Conservation (phyloP, 371 early-diverging fungal genomes). For the Mucor racemosus region DNA sequence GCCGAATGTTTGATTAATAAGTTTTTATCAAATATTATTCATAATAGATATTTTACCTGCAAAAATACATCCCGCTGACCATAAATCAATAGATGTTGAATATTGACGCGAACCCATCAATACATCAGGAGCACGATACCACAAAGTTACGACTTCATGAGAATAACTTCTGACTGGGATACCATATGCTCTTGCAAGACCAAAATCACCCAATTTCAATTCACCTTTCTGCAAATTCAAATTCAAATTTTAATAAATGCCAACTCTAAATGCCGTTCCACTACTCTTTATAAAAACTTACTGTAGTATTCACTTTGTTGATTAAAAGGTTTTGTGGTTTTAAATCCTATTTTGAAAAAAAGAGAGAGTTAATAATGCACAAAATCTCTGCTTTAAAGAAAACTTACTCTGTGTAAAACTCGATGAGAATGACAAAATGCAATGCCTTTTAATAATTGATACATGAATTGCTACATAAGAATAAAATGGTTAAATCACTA, state of each 20-base stretch:
- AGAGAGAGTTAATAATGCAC: too few species aligned
- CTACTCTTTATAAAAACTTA: neutral
- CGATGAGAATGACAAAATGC: conserved; percentile 80
- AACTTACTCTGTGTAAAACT: conserved; percentile 76
- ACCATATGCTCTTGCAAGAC: conserved; percentile 95
- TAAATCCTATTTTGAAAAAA: conserved; percentile 63
- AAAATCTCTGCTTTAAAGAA: too few species aligned
- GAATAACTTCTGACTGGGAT: conserved; percentile 97
- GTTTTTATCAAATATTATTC: neutral
- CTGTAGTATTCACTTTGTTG: conserved; percentile 60
- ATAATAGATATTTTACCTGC: conserved; percentile 60
- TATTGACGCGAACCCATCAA: conserved; percentile 97
- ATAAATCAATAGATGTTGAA: conserved; percentile 97
- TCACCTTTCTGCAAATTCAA: conserved; percentile 75
- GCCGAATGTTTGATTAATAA: neutral
- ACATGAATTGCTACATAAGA: conserved; percentile 69
- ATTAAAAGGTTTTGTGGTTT: conserved; percentile 86
- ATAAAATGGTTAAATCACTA: neutral
- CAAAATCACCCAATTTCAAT: conserved; percentile 96
- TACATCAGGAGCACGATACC: conserved; percentile 99
- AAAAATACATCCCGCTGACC: conserved; percentile 99
- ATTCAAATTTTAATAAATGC: conserved; percentile 6
- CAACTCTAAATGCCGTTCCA: too few species aligned
- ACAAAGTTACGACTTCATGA: conserved; percentile 93
- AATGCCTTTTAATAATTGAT: conserved; percentile 84